phyloP scores from a whole-genome alignment of 2,329 filamentous ascomycete species.

The Gaeumannomyces tritici region DNA sequence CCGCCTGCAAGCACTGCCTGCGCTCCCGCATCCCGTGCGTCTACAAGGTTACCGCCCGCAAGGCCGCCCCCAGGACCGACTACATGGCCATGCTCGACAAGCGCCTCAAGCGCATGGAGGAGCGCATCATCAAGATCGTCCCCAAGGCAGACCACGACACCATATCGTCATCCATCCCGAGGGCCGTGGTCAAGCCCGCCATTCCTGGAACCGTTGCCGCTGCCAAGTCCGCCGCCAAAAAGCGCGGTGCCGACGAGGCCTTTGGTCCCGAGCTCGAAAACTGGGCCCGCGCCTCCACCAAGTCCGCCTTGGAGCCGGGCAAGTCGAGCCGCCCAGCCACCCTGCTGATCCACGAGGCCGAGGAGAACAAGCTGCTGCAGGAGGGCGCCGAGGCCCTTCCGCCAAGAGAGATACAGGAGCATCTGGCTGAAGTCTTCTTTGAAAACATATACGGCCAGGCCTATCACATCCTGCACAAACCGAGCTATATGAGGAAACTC shows the following conservation, averaged over 20 bases:
- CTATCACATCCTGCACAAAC: constrained; percentile 90
- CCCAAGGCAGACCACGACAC: constrained; percentile 74
- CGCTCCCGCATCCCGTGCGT: constrained; percentile 90
- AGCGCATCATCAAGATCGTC: constrained; percentile 90
- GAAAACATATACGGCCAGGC: constrained; percentile 93
- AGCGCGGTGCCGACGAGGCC: constrained; percentile 77
- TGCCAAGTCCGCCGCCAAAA: constrained; percentile 55
- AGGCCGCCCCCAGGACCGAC: constrained; percentile 88
- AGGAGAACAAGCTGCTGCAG: constrained; percentile 67
- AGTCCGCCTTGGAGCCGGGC: constrained; percentile 30
- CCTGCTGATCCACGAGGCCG: constrained; percentile 51
- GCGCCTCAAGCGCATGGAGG: constrained; percentile 91
- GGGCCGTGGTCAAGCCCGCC: constrained; percentile 78
- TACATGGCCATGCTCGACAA: constrained; percentile 99
- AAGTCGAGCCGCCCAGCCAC: constrained; percentile 40
- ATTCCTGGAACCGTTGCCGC: constrained; percentile 43
- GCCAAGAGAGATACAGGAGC: constrained; percentile 79
- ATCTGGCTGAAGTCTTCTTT: constrained; percentile 90
- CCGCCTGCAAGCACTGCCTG: constrained; percentile 91
- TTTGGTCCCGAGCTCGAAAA: constrained; percentile 74
- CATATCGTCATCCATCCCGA: constrained; percentile 53
- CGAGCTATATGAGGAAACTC: constrained; percentile 87
- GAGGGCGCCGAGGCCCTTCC: constrained; percentile 81
- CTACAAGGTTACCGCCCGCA: constrained; percentile 92
- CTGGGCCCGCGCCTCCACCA: constrained; percentile 59